These are phyloP conservation scores for Taphrina pruni DNA, from an alignment of 1,139 yeast genomes.

Conservation along the genomic window DNA sequence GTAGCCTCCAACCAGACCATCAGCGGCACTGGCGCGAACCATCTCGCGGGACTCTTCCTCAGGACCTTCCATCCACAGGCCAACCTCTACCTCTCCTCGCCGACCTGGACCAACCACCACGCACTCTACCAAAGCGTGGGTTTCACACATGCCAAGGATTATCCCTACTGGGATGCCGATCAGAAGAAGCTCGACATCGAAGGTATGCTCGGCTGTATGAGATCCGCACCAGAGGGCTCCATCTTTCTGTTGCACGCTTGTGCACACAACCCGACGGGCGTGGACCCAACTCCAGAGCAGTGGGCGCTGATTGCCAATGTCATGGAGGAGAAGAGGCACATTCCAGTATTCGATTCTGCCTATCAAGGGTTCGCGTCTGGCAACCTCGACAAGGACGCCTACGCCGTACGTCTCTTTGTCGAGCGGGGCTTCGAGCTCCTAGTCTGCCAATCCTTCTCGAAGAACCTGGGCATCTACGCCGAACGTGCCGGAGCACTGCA, in stretches of 20 bases:
- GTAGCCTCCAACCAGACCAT: slow-evolving; percentile 73
- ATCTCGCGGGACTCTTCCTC: slow-evolving; percentile 79
- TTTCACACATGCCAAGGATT: slow-evolving; percentile 61
- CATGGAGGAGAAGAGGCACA: slow-evolving; percentile 61
- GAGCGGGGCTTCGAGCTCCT: slow-evolving; percentile 60
- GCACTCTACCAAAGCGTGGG: slow-evolving; percentile 77
- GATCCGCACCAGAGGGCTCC: slow-evolving; percentile 56
- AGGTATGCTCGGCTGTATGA: slow-evolving; percentile 51
- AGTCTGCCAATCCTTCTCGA: slow-evolving; percentile 90
- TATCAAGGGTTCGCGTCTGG: slow-evolving; percentile 95
- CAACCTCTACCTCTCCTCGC: slow-evolving; percentile 75
- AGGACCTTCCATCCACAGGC: slow-evolving; percentile 52
- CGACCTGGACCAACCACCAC: slow-evolving; percentile 97
- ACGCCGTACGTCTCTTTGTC: slow-evolving; percentile 57
- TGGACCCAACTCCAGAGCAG: slow-evolving; percentile 80
- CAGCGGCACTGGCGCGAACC: slow-evolving; percentile 96
- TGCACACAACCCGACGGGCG: slow-evolving; percentile 96
- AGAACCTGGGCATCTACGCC: slow-evolving; percentile 96
- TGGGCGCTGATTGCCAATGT: slow-evolving; percentile 76
- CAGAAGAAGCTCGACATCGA: slow-evolving; percentile 68
- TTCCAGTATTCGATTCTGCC: slow-evolving; percentile 87
- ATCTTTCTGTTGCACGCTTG: slow-evolving; percentile 87
- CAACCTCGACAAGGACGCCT: slow-evolving; percentile 60
- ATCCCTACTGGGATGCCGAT: slow-evolving; percentile 80
- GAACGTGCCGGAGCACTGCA: slow-evolving; percentile 94